Evolutionary conservation across 2,329 filamentous ascomycete genomes (phyloP).

Genomic region (Claviceps sp.): DNA sequence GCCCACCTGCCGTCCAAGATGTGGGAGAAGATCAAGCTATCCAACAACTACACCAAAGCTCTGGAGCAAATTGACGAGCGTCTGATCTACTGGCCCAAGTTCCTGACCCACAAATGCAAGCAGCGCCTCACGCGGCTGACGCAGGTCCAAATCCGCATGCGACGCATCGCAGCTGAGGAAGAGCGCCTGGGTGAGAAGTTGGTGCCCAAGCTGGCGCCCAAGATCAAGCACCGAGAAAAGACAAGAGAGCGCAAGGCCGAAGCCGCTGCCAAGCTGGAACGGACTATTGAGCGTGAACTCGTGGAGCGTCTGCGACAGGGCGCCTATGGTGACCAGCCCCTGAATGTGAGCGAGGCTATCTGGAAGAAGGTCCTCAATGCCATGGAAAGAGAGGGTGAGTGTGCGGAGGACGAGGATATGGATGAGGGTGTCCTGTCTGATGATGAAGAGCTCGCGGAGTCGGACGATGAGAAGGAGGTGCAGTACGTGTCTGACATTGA

Average conservation of each 20-base stretch:
- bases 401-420: constrained; percentile 69
- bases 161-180: constrained; percentile 75
- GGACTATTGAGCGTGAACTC: constrained; percentile 88
- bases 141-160: constrained; percentile 74
- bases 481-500: constrained; percentile 92
- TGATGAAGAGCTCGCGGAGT: constrained; percentile 60
- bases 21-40: constrained; percentile 88
- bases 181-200: constrained; percentile 78
- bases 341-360: constrained; percentile 88
- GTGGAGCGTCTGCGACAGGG: constrained; percentile 84
- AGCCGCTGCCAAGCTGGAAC: constrained; percentile 82
- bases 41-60: constrained; percentile 80
- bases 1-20: constrained; percentile 78
- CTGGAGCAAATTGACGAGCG: constrained; percentile 76
- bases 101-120: constrained; percentile 88
- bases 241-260: constrained; percentile 66
- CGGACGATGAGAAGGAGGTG: constrained; percentile 60
- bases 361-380: constrained; percentile 96
- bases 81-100: constrained; percentile 90
- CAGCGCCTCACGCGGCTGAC: constrained; percentile 85
- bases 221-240: constrained; percentile 65
- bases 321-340: constrained; percentile 83
- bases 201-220: constrained; percentile 81
- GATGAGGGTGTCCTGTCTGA: constrained; percentile 78
- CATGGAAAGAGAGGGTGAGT: constrained; percentile 78